Evolutionary conservation across 108 stramenopile species (phyloP), one percentile per base, ranked within the genome.

Genomic region (Fragilaria crotonensis): DNA sequence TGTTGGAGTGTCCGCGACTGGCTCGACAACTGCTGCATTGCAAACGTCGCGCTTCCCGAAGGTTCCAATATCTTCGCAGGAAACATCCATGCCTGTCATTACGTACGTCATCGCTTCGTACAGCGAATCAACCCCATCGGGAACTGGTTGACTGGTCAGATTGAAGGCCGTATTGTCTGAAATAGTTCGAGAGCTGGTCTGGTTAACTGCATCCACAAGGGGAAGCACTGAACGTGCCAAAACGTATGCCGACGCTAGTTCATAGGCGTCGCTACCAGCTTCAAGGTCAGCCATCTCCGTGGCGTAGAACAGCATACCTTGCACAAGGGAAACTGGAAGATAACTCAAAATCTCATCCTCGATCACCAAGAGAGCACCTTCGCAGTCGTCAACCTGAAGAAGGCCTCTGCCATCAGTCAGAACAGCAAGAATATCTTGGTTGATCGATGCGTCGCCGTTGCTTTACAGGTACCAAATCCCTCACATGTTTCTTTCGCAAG

Each of bases 401-500:
- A 59, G 59, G 5, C 59, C 62, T 49, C 83, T 67, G 11, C 83
- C 82, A 31, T 47, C 54, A 1, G 59, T 60, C 31, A 92, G 73
- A 31, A 49, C 46, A 1, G 52, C 53, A 19, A 92, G 23, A 14
- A 92, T 44, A 11, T 71, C 33, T 58, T 77, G 48, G 52, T 77
- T 88, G 23, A 73, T 56, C 4, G 18, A 53, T 2, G 83, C 65
- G 14, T 70, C 84, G 58, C 60, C 50, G 20, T 60, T 57, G 36
- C 36, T 41, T 25, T 73, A 50, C 90, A 92, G 4, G 60, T 61
- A 26, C 51, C 55, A 60, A 87, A 88, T 17, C 62, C 57, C 9
- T 52, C 51, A 56, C 90, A 92, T 20, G 73, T 57, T 41, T 89
- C 83, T 60, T 92, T 82, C 26, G 69, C 85, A 51, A 92, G 57